Percentiles rank a stretch among this genome's conserved stretches.
These are phyloP conservation scores for Backusella westeae DNA, from an alignment of 192 early-diverging fungal genomes.

Conservation along the genomic window DNA sequence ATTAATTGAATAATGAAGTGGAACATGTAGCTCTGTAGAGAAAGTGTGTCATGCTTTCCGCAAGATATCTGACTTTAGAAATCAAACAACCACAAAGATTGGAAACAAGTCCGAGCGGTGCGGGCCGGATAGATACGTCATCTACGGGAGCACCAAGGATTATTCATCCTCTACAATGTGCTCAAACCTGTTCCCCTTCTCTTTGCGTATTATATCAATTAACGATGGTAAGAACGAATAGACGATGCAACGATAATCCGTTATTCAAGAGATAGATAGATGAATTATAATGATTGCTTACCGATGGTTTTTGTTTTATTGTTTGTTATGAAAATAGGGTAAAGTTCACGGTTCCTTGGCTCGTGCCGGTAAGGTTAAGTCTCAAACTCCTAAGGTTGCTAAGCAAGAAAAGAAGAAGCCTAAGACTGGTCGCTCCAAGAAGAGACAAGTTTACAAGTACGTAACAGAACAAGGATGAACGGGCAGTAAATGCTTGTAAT, in stretches of 20 bases:
- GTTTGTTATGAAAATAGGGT: slow-evolving; percentile 61
- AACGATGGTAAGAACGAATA: slow-evolving; percentile 1
- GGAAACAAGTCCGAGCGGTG: not conserved
- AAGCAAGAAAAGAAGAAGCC: slow-evolving; percentile 97
- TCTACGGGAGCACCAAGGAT: not conserved
- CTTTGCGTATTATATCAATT: slow-evolving; percentile 7
- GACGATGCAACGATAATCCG: not conserved
- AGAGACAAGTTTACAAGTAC: slow-evolving; percentile 81
- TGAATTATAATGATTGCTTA: not conserved
- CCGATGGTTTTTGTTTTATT: not conserved
- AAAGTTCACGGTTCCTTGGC: slow-evolving; percentile 99
- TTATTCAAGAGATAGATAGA: not conserved
- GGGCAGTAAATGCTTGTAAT: not conserved
- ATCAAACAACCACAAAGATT: not conserved
- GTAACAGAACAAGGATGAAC: not conserved
- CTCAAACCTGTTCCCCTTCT: slow-evolving; percentile 9
- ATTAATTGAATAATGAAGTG: too few species aligned
- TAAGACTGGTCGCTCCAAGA: slow-evolving; percentile 90
- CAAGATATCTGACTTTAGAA: not conserved
- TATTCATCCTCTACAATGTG: not conserved
- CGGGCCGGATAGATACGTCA: not conserved
- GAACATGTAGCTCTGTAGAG: too few species aligned
- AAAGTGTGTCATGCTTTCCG: too few species aligned
- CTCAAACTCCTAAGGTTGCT: slow-evolving; percentile 98
- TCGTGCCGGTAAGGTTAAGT: slow-evolving; percentile 99